Base-by-base conservation (phyloP, 768 basidiomycete genomes). In the Collybia sordida region DNA sequence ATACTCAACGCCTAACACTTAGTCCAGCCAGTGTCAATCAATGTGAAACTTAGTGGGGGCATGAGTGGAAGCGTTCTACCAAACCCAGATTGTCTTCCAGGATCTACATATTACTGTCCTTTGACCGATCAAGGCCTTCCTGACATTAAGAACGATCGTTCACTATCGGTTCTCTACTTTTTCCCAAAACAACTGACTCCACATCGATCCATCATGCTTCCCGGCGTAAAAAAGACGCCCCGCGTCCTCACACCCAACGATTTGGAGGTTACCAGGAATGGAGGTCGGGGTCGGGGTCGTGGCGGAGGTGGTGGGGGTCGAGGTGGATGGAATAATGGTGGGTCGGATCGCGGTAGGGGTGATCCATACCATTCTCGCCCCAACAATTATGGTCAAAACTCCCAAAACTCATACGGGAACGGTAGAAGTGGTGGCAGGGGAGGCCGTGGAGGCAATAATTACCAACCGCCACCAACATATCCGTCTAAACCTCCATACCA, bases 11-110 rank as follows among this genome's bases (percentile, higher is more conserved):
- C 55, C 44, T 50, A 22, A 52, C 27, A 55, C 45, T 51, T 42
- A 19, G 8, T 54, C 3, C 61, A 98, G 97, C 86, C 91, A 21
- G 73, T 90, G 35, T 69, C 75, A 0, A 75, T 99, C 42, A 85
- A 95, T 56, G 64, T 75, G 11, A 77, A 75, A 35, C 68, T 83
- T 21, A 92, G 89, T 56, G 79, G 80, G 52, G 93, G 95, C 21
- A 82, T 96, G 44, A 86, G 77, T 50, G 97, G 97, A 8, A 76
- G 77, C 34, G 81, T 93, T 27, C 70, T 92, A 17, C 85, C 90
- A 14, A 92, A 95, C 66, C 88, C 93, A 15, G 84, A 86, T 48
- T 95, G 88, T 60, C 80, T 98, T 11, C 97, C 97, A 3, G 92
- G 93, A 45, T 90, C 94, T 5, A 96, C 92, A 0, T 95, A 91